A percentile compares a stretch with the other conserved stretches of the same genome.
Evolutionary conservation across 352 stramenopile genomes (phyloP).

Genomic region (Globisporangium uncinulatum): DNA sequence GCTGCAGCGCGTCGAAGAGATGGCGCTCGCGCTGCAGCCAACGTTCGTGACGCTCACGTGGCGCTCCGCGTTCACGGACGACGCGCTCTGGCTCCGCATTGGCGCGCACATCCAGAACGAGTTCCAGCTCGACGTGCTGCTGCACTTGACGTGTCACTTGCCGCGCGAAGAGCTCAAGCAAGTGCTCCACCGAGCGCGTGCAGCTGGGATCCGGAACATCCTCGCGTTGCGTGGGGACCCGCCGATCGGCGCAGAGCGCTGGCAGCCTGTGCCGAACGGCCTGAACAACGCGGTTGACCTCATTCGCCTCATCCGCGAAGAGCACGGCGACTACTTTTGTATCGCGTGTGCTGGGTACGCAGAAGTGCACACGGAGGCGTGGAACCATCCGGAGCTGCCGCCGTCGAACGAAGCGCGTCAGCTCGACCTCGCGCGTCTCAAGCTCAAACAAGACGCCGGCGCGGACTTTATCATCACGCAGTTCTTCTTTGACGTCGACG

Average conservation of each 20-base stretch:
- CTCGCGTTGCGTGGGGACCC: slow-evolving; percentile 96
- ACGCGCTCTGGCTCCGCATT: slow-evolving; percentile 87
- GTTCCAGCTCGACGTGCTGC: slow-evolving; percentile 78
- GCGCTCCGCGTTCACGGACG: slow-evolving; percentile 86
- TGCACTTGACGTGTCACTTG: slow-evolving; percentile 79
- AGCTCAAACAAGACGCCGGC: slow-evolving; percentile 96
- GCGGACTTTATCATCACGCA: slow-evolving; percentile 99
- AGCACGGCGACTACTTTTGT: slow-evolving; percentile 96
- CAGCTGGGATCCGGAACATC: slow-evolving; percentile 96
- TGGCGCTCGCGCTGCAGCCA: slow-evolving; percentile 77
- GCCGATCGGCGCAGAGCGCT: slow-evolving; percentile 88
- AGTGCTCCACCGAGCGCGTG: slow-evolving; percentile 61
- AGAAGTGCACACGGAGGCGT: slow-evolving; percentile 88
- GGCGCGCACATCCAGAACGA: slow-evolving; percentile 83
- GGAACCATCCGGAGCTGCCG: slow-evolving; percentile 80
- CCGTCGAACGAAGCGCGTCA: slow-evolving; percentile 66
- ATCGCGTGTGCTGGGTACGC: slow-evolving; percentile 97
- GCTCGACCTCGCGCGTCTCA: slow-evolving; percentile 96
- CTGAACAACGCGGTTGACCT: slow-evolving; percentile 95
- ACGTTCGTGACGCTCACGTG: slow-evolving; percentile 89
- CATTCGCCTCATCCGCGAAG: slow-evolving; percentile 94
- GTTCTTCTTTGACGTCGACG: slow-evolving; percentile 99
- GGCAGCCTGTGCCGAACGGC: slow-evolving; percentile 80
- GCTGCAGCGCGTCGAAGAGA: slow-evolving; percentile 79
- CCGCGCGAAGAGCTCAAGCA: slow-evolving; percentile 55